Conservation (phyloP, 106 monocot species). For the Xerophyta viscosa region DNA sequence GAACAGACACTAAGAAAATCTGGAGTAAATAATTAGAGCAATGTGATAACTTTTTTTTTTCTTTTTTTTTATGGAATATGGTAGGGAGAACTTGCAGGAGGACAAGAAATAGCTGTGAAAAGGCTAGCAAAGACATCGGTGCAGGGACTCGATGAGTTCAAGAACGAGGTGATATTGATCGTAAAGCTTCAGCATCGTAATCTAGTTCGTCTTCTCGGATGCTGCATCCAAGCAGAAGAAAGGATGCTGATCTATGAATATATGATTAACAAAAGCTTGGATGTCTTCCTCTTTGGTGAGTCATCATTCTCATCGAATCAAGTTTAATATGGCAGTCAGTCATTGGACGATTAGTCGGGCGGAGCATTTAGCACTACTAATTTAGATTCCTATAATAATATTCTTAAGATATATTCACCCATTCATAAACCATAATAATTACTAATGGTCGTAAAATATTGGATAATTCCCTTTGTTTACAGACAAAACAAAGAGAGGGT, state of each 20-base stretch:
- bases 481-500: too few relatives aligned
- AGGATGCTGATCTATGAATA: slow-evolving; percentile 12
- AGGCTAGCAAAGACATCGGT: slow-evolving; percentile 6
- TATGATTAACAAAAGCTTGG: slow-evolving; percentile 12
- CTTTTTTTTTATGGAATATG: background rate
- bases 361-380: too few relatives aligned
- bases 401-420: too few relatives aligned
- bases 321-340: too few relatives aligned
- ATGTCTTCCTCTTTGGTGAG: slow-evolving; percentile 7
- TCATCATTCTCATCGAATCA: too few relatives aligned
- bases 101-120: slow-evolving; percentile 11
- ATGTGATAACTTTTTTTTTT: background rate
- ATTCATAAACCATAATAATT: too few relatives aligned
- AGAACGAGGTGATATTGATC: slow-evolving; percentile 7
- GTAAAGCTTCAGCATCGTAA: slow-evolving; percentile 11
- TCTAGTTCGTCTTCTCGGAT: slow-evolving; percentile 6
- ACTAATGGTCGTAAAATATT: too few relatives aligned
- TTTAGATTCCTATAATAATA: too few relatives aligned
- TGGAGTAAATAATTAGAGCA: background rate
- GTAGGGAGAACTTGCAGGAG: slow-evolving; percentile 7
- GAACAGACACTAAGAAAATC: background rate
- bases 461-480: too few relatives aligned
- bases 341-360: too few relatives aligned
- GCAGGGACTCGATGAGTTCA: slow-evolving; percentile 11
- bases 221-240: slow-evolving; percentile 11